Conservation (phyloP, 495 filamentous ascomycete species). For the Pyrenopolyporus hunteri region DNA sequence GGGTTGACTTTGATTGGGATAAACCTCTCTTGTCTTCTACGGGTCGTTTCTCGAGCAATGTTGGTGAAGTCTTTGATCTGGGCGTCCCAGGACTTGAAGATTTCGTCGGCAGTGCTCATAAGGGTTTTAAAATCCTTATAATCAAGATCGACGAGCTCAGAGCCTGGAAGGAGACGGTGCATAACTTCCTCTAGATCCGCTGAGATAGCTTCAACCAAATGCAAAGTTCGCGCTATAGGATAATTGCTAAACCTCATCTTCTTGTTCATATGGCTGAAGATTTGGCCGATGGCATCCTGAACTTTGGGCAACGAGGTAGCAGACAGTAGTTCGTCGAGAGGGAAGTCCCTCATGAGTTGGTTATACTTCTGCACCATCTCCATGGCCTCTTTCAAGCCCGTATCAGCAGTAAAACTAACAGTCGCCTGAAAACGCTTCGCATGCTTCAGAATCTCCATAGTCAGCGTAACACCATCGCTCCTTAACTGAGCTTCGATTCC, state of each 20-base stretch:
- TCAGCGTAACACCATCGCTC: slow-evolving; percentile 87
- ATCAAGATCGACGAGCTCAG: slow-evolving; percentile 86
- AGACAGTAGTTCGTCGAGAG: slow-evolving; percentile 89
- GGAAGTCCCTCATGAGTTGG: slow-evolving; percentile 96
- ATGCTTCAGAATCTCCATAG: slow-evolving; percentile 89
- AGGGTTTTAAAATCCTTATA: slow-evolving; percentile 86
- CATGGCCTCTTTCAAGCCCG: slow-evolving; percentile 90
- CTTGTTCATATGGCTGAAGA: slow-evolving; percentile 94
- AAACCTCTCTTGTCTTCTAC: slow-evolving; percentile 91
- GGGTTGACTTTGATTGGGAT: slow-evolving; percentile 95
- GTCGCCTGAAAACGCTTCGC: slow-evolving; percentile 97
- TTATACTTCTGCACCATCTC: slow-evolving; percentile 98
- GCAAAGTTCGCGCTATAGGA: slow-evolving; percentile 86
- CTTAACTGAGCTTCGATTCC: slow-evolving; percentile 85
- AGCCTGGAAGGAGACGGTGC: slow-evolving; percentile 82
- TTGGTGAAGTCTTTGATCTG: slow-evolving; percentile 97
- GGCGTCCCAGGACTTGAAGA: slow-evolving; percentile 94
- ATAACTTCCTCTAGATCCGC: slow-evolving; percentile 86
- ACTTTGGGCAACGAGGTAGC: slow-evolving; percentile 88
- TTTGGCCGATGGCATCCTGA: slow-evolving; percentile 83
- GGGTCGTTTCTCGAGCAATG: slow-evolving; percentile 89
- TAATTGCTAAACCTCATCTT: slow-evolving; percentile 95
- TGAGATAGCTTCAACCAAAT: slow-evolving; percentile 97
- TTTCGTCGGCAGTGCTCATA: slow-evolving; percentile 79
- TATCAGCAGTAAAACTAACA: slow-evolving; percentile 93